Evolutionary conservation across 306 rosid species (phyloP).

Genomic region (Corylus americana): DNA sequence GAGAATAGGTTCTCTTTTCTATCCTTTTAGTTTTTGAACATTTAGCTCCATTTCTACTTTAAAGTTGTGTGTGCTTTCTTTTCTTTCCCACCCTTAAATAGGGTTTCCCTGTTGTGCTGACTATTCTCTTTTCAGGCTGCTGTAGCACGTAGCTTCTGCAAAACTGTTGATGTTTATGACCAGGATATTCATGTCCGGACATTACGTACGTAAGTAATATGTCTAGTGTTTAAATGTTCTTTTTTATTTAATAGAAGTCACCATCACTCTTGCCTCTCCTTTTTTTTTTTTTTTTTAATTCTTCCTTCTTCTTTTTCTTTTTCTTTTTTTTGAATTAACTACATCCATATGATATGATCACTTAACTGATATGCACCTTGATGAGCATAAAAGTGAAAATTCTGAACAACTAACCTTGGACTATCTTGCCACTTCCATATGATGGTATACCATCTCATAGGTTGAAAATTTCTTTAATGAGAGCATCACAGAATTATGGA

Average conservation of each 20-base stretch:
- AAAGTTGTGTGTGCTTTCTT: neutral
- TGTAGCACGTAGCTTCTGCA: conserved; percentile 77
- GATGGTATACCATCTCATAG: neutral
- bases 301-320: conserved; percentile 14
- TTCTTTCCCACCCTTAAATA: conserved; percentile 10
- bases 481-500: neutral
- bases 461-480: neutral
- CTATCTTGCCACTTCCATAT: neutral
- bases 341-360: conserved; percentile 9
- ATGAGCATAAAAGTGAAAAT: neutral
- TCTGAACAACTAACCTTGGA: neutral
- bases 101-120: conserved; percentile 21
- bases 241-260: neutral
- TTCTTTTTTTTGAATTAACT: neutral
- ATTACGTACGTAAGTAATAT: conserved; percentile 66
- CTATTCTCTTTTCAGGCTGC: conserved; percentile 60
- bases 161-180: conserved; percentile 79
- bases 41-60: neutral
- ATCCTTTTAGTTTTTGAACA: neutral
- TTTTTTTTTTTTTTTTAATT: conserved; percentile 10
- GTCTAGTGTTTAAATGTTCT: conserved; percentile 2
- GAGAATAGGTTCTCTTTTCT: neutral
- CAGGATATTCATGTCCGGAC: conserved; percentile 82
- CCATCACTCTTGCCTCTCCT: neutral
- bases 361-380: conserved; percentile 15